These are phyloP conservation scores for Cynanchum wilfordii DNA, from an alignment of 257 asterid species.

Conservation along the genomic window DNA sequence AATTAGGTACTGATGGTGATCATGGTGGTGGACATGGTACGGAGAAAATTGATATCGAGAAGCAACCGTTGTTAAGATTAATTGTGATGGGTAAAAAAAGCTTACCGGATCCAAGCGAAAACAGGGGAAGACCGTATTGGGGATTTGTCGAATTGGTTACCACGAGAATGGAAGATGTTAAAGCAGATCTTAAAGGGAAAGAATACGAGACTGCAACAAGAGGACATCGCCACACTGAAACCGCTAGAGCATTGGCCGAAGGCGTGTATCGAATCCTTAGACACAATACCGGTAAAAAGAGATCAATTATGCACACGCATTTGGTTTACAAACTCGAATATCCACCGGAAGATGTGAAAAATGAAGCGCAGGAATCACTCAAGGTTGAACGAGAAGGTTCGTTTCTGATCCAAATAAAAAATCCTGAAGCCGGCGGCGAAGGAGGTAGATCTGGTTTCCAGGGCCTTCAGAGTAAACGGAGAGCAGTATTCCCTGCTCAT, in stretches of 20 bases:
- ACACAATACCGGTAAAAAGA: slow-evolving; percentile 37
- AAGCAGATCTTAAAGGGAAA: slow-evolving; percentile 24
- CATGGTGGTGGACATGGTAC: slow-evolving; percentile 30
- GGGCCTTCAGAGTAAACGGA: slow-evolving; percentile 53
- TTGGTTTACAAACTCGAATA: slow-evolving; percentile 64
- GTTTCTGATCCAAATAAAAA: slow-evolving; percentile 58
- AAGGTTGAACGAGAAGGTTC: slow-evolving; percentile 60
- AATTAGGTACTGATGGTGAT: neutral
- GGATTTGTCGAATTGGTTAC: slow-evolving; percentile 39
- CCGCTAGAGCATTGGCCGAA: slow-evolving; percentile 45
- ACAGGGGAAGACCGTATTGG: slow-evolving; percentile 36
- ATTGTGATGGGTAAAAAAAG: slow-evolving; percentile 68
- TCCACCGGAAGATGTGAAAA: slow-evolving; percentile 37
- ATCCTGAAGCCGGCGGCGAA: slow-evolving; percentile 27
- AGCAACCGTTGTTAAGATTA: slow-evolving; percentile 41
- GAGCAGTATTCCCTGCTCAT: slow-evolving; percentile 51
- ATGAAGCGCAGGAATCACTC: slow-evolving; percentile 49
- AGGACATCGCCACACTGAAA: slow-evolving; percentile 27
- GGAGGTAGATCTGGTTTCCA: slow-evolving; percentile 7
- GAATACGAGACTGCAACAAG: slow-evolving; percentile 36
- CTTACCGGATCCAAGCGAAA: slow-evolving; percentile 49
- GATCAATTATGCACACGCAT: slow-evolving; percentile 44
- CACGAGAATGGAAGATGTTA: slow-evolving; percentile 31
- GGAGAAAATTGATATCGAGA: slow-evolving; percentile 34
- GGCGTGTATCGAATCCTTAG: slow-evolving; percentile 55